Evolutionary conservation across 2,329 filamentous ascomycete species (phyloP), one percentile per base, ranked within the genome.

Genomic region (Bipolaris victoriae): DNA sequence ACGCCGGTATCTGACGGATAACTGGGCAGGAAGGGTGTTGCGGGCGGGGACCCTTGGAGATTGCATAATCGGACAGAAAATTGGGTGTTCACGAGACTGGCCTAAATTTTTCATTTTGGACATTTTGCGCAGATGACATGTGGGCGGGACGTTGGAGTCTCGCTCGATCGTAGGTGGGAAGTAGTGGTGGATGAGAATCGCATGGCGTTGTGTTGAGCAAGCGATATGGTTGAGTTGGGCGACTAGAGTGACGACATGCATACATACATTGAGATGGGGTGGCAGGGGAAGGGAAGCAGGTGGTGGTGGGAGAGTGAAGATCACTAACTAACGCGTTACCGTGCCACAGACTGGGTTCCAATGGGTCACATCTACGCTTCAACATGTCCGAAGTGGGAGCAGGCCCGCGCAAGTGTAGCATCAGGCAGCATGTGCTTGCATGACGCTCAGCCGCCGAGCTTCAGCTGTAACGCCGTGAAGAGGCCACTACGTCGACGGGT

Each of bases 11-110:
- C 43, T 31, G 33, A 7, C 11, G 39, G 46, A 47, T 51, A 24
- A 58, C 58, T 51, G 47, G 50, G 29, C 33, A 36, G 18, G 31
- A 48, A 37, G 41, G 18, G 47, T 18, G 47, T 36, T 39, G 31
- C 54, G 36, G 45, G 24, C 49, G 29, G 45, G 31, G 31, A 33
- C 18, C 41, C 22, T 39, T 20, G 48, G 29, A 52, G 26, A 22
- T n/a, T 51, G 55, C 43, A 55, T 60, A 48, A 52, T 55, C 11
- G 33, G 33, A 26, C 31, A 37, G 43, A 58, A 55, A 52, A 41
- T 45, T 49, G 13, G 39, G n/a, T 40, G 49, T 53, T 26, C 43
- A 50, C 48, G 48, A 37, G 49, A 57, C 49, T 48, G 16, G 29
- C 22, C 45, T 36, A 13, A 13, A 31, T 36, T 48, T 44, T 26